Percentiles rank a stretch among this genome's conserved stretches.
phyloP scores from a whole-genome alignment of 73 alveolate species.

The Paramecium biaurelia region DNA sequence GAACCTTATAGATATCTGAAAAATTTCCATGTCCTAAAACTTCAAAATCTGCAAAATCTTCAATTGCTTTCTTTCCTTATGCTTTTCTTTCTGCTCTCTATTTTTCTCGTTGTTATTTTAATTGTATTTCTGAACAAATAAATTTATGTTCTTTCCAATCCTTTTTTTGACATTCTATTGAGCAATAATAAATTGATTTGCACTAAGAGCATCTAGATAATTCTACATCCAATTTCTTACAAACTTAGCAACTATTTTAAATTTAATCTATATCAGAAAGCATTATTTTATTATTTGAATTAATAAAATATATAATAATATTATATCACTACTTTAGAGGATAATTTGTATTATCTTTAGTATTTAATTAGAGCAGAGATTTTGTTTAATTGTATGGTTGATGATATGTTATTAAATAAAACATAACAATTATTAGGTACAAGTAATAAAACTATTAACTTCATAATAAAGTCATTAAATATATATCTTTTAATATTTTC shows the following conservation, averaged over 20 bases:
- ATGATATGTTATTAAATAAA: too few species aligned
- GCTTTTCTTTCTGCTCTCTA: slow-evolving; percentile 52
- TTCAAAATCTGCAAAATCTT: slow-evolving; percentile 59
- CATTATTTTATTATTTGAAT: neutral
- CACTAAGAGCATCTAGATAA: slow-evolving; percentile 62
- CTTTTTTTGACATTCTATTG: slow-evolving; percentile 56
- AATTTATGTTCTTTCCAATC: slow-evolving; percentile 67
- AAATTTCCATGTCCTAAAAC: slow-evolving; percentile 66
- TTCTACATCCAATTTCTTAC: neutral
- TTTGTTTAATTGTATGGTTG: too few species aligned
- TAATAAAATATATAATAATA: neutral
- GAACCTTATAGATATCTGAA: slow-evolving; percentile 61
- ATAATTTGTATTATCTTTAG: too few species aligned
- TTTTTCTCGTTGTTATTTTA: slow-evolving; percentile 1
- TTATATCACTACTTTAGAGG: neutral
- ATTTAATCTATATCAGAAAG: neutral
- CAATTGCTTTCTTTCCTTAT: slow-evolving; percentile 10
- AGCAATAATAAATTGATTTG: slow-evolving; percentile 61
- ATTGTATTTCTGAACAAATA: slow-evolving; percentile 48
- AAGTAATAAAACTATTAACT: neutral
- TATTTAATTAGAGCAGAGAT: too few species aligned
- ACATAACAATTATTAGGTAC: too few species aligned
- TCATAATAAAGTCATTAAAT: neutral
- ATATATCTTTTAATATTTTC: neutral
- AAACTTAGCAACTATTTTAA: neutral